Evolutionary conservation across 1,284 basidiomycete genomes (phyloP).

Genomic region (Cutaneotrichosporon dermatis): DNA sequence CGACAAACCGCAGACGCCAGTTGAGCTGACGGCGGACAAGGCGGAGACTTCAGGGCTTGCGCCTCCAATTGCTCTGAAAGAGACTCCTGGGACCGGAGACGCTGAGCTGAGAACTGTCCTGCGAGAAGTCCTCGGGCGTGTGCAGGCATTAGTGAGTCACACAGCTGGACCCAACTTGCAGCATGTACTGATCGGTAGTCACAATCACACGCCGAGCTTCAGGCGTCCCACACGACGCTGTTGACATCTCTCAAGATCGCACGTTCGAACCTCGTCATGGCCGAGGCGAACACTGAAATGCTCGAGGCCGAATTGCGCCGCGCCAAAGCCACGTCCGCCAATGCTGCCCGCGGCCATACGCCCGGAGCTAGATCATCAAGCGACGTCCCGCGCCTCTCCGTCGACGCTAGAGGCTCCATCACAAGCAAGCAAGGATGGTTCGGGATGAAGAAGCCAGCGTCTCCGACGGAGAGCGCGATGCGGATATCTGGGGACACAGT

Average conservation of each 20-base stretch:
- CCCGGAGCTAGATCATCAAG: not conserved
- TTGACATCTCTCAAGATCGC: conserved; percentile 76
- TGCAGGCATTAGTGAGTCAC: conserved; percentile 64
- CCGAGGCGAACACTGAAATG: conserved; percentile 87
- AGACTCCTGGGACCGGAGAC: conserved; percentile 34
- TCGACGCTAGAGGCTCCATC: not conserved
- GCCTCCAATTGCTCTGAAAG: not conserved
- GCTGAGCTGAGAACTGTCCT: conserved; percentile 68
- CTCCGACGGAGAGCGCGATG: not conserved
- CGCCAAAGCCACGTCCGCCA: conserved; percentile 24
- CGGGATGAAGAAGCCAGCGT: not conserved
- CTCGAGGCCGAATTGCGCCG: conserved; percentile 76
- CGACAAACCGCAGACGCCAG: not conserved
- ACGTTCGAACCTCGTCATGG: conserved; percentile 77
- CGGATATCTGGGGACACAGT: not conserved
- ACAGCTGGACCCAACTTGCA: no score
- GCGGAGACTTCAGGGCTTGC: not conserved
- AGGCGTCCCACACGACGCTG: conserved; percentile 51
- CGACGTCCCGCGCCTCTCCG: not conserved
- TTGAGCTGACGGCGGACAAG: not conserved
- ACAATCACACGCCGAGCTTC: conserved; percentile 38
- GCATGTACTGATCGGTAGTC: conserved; percentile 27
- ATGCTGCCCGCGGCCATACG: not conserved
- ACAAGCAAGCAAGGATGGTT: not conserved
- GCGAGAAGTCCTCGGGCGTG: conserved; percentile 63